Base-by-base conservation (phyloP, 2,329 filamentous ascomycete genomes). In the Talaromyces sp. region DNA sequence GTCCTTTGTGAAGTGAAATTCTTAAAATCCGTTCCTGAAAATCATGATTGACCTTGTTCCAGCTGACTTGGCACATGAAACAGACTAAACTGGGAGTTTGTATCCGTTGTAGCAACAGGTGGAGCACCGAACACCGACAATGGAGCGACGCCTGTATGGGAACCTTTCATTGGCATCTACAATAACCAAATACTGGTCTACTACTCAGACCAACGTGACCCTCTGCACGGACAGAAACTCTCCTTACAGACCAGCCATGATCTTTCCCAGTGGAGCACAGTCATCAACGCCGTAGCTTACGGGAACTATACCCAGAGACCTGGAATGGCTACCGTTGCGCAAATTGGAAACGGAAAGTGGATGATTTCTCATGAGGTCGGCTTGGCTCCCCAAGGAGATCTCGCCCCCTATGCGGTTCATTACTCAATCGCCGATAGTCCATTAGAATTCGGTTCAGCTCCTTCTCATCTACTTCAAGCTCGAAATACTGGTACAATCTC, bases 141-240 rank as follows among this genome's bases (percentile, higher is more conserved):
- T 70, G 89, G 87, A 1, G 74, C 87, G 43, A 89, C 87, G 0
- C 87, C 89, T 0, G 86, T 92, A 22, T 92, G 89, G 89, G 90
- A 92, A 74, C 89, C 89, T 0, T 90, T 89, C 74, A 76, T 91
- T 49, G 72, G 86, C 64, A 79, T 83, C 52, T 83, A 87, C 71
- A 74, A 69, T 52, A 72, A 68, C 27, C 33, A 16, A 19, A 62
- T 70, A 66, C 67, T 52, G 13, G 13, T n/a, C 70, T 91, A 90
- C 80, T 91, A 91, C 78, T 87, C 88, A 1, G 89, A 91, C 74
- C 89, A 91, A 73, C 84, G 89, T 41, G 82, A 87, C 68, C 79
- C 79, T 1, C 74, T 72, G 2, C 81, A 91, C 71, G 89, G 89
- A 19, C 89, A 91, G 75, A 90, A 90, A 72, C 81, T 91, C 45